A percentile compares a stretch with the other conserved stretches of the same genome.
phyloP scores from a whole-genome alignment of 768 basidiomycete genomes.

The Dioszegia crocea region DNA sequence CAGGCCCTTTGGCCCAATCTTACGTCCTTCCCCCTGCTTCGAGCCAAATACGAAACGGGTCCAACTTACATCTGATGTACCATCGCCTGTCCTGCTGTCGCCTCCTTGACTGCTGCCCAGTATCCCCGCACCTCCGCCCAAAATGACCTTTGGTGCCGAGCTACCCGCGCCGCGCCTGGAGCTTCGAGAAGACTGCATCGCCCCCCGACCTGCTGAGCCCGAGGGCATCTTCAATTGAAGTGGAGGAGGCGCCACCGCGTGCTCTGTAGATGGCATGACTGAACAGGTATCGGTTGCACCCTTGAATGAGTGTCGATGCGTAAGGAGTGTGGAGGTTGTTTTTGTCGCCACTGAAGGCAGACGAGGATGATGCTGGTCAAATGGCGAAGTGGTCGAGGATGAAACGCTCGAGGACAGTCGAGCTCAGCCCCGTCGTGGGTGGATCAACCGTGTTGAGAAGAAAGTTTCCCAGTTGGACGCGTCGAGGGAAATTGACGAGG shows the following conservation, averaged over 20 bases:
- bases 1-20: not conserved
- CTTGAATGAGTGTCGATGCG: not conserved
- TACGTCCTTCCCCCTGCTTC: not conserved
- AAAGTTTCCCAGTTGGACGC: not conserved
- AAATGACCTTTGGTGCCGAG: slow-evolving; percentile 18
- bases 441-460: not conserved
- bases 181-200: slow-evolving; percentile 11
- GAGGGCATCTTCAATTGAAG: slow-evolving; percentile 4
- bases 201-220: not conserved
- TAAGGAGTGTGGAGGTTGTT: not conserved
- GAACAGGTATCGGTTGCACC: not conserved
- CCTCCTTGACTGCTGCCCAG: slow-evolving; percentile 13
- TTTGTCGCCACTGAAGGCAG: too few species aligned
- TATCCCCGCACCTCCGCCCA: slow-evolving; percentile 26
- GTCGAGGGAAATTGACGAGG: not conserved
- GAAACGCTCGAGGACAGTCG: not conserved
- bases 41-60: not conserved
- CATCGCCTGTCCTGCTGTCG: not conserved
- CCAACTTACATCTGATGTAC: not conserved
- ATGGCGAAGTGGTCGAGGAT: not conserved
- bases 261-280: slow-evolving; percentile 1
- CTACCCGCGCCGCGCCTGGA: slow-evolving; percentile 21
- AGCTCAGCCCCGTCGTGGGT: not conserved
- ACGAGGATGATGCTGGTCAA: not conserved
- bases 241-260: not conserved